Base-by-base conservation (phyloP, 495 filamentous ascomycete genomes). In the Filosporella fistucella region DNA sequence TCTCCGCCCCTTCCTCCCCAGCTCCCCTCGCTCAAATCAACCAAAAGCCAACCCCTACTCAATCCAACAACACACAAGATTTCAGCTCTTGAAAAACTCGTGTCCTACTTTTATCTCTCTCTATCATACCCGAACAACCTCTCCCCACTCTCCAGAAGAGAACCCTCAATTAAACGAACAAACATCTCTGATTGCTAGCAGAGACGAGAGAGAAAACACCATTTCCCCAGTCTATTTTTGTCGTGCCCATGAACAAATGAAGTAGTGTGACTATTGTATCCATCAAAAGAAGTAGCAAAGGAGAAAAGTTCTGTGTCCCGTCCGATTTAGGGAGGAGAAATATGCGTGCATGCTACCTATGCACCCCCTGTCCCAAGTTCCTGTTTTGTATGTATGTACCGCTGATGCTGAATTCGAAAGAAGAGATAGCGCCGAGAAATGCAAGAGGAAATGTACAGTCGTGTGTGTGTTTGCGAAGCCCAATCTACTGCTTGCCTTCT, bases 21-120 rank as follows among this genome's bases (percentile, higher is more conserved):
- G n/a, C n/a, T n/a, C n/a, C n/a, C n/a, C n/a, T n/a, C n/a, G n/a
- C n/a, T n/a, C 32, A 35, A 35, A 35, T 36, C 16, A 16, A 24
- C 14, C 36, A 24, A 22, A 41, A 43, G 45, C 49, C 41, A 51
- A 45, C 18, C 33, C 35, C 35, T 21, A 38, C 33, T 17, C 6
- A 16, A 7, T 20, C 10, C 20, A 38, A 21, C 35, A 38, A 38
- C 49, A 51, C 48, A 45, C 51, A 54, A 54, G 51, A 47, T 35
- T 47, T 54, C 51, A 54, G 51, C 51, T 48, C 51, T 54, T 54
- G 51, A 54, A 48, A 53, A 46, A 49, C 51, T 54, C 51, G 38
- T 54, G 51, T 45, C 29, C 40, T 37, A 21, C 17, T 38, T 20
- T 21, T 4, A 25, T 14, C 5, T 34, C 29, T 18, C 22, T 12